Base-by-base conservation (phyloP, 31 red algal genomes). In the Bonnemaisonia californica region DNA sequence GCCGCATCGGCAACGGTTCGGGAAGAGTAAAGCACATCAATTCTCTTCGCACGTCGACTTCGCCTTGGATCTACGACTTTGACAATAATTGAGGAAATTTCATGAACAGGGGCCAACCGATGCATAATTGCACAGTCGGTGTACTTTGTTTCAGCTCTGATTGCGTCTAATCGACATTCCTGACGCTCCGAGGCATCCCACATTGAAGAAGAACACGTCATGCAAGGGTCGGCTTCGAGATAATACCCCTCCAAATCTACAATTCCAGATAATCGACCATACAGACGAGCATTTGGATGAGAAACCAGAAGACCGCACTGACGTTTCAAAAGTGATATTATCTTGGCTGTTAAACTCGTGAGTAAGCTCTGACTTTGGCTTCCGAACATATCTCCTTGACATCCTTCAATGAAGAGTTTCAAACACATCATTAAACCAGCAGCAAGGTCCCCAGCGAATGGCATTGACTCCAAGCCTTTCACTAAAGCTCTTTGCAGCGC, bases 81-180 rank as follows among this genome's bases (percentile, higher is more conserved):
- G 41, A 96, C 68, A 1, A 83, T 76, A 31, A 96, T 74, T 3
- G 27, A 61, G 21, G 67, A 69, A 24, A 96, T 57, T 54, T 83
- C 61, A 47, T 96, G 89, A 1, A 58, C 56, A 35, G 87, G 55
- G 22, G 65, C 19, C 30, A 96, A 69, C 4, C 93, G 79, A 64
- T 89, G 74, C 79, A 91, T 84, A 12, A 96, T 86, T n/a, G 87
- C 59, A 62, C 67, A 60, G 79, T 95, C 93, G 0, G 93, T 91
- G 71, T 89, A 95, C 60, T 95, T 95, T 37, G 93, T 85, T 58
- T 95, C 93, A 4, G 81, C 81, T 37, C 88, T 55, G 21, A 95
- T 76, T 2, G 77, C 76, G 36, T 92, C 88, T 21, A 96, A 27
- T 11, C 84, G 70, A 60, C 57, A 77, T 39, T 84, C 84, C 22